Evolutionary conservation across 352 stramenopile genomes (phyloP), one percentile per base, ranked within the genome.

Genomic region (Globisporangium apiculatum): DNA sequence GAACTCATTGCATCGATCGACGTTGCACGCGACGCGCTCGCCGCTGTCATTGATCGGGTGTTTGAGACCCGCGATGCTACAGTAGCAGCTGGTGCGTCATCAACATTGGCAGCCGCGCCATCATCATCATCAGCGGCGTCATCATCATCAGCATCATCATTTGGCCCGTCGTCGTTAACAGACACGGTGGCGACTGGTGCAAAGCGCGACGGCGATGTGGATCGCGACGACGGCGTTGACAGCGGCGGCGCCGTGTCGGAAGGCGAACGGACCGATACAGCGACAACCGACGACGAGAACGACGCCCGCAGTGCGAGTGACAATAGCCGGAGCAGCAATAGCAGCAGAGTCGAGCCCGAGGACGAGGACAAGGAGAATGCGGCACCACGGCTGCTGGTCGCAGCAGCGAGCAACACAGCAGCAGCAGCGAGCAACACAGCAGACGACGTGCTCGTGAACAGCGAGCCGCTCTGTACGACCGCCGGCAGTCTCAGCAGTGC

Each of bases 1-100:
- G 58, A 72, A 45, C 72, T 78, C 48, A 72, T 90, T 7, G 66
- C 75, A 49, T 72, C 78, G 1, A 63, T 90, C 12, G 64, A 70
- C 42, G 67, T 76, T 37, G 76, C 68, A 4, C 67, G 72, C 14
- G 71, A 64, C 17, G 67, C 69, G 15, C 47, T 90, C 43, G 67
- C 67, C 17, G 58, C 66, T 35, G 65, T 87, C 31, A 43, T 82
- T 5, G 67, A 79, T 37, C 53, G 47, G 17, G 31, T 59, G n/a
- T 64, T 64, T 51, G 58, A 60, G 38, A 40, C 47, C 40, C 58
- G n/a, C 5, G 42, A 14, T 5, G 8, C 10, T 48, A 12, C 12
- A n/a, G 55, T 69, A 7, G 56, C 67, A 35, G 43, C 74, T 40
- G 60, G 55, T 4, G 15, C 24, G 40, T 40, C 42, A 46, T 15